These are phyloP conservation scores for Trametes elegans DNA, from an alignment of 768 basidiomycete genomes.

Conservation along the genomic window DNA sequence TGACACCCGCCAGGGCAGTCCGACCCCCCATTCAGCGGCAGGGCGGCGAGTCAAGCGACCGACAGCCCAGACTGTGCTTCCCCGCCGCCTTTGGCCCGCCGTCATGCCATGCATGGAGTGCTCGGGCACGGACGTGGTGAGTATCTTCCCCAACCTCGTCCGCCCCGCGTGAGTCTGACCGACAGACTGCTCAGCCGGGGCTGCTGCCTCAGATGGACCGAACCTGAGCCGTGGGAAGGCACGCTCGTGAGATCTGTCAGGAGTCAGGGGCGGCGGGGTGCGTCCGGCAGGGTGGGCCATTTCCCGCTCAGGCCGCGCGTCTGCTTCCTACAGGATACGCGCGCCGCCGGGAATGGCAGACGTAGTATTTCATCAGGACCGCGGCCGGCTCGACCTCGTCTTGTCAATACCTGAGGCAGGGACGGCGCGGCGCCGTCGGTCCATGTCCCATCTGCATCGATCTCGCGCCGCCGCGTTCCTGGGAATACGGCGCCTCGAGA, in stretches of 20 bases:
- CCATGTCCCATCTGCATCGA: not conserved
- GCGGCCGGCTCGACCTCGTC: not conserved
- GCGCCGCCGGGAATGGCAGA: not conserved
- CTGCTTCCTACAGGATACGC: not conserved
- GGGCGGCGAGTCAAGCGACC: not conserved
- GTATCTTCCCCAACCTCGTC: not conserved
- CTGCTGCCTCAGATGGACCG: not conserved
- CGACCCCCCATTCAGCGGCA: not conserved
- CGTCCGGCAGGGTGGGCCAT: not conserved
- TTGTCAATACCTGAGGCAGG: conserved; percentile 7
- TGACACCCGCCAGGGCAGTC: not conserved
- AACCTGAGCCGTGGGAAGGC: conserved; percentile 6
- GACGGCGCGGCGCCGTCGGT: not conserved
- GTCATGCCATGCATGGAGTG: not conserved
- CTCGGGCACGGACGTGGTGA: not conserved
- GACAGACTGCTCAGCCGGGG: not conserved
- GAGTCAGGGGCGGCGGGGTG: conserved; percentile 7
- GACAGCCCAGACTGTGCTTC: not conserved
- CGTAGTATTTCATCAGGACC: conserved; percentile 7
- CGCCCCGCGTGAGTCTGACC: not conserved
- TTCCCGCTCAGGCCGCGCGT: not conserved
- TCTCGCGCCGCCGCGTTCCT: conserved; percentile 12
- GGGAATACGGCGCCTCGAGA: not conserved
- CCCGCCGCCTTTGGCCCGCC: not conserved
- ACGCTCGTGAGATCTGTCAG: not conserved